phyloP scores from a whole-genome alignment of 2,329 filamentous ascomycete genomes.

The Talaromyces funiculosus region DNA sequence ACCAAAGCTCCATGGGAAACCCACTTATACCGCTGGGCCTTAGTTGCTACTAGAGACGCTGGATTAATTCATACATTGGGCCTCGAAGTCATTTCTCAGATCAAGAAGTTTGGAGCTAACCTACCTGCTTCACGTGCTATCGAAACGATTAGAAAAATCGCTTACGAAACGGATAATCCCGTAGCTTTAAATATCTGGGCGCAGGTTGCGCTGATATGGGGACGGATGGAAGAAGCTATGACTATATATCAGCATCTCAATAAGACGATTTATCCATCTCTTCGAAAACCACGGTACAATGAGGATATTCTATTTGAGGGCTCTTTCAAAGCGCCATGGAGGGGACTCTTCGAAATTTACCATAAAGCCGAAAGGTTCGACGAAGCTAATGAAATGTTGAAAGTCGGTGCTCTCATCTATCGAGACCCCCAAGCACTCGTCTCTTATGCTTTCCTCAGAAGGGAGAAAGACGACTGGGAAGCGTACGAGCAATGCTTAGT shows the following conservation, averaged over 20 bases:
- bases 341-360: conserved; percentile 23
- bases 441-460: conserved; percentile 21
- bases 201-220: conserved; percentile 21
- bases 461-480: conserved; percentile 22
- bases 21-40: not conserved
- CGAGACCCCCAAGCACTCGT: conserved; percentile 26
- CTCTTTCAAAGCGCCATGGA: conserved; percentile 23
- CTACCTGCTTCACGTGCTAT: conserved; percentile 12
- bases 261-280: conserved; percentile 18
- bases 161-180: conserved; percentile 22
- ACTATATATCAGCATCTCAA: conserved; percentile 24
- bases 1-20: not conserved
- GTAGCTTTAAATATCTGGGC: conserved; percentile 27
- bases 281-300: not conserved
- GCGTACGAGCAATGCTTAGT: conserved; percentile 32
- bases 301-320: conserved; percentile 15
- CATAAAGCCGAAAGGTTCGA: conserved; percentile 14
- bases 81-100: not conserved
- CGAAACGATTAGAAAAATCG: conserved; percentile 20
- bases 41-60: conserved; percentile 4
- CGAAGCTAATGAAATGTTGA: conserved; percentile 20
- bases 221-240: conserved; percentile 20
- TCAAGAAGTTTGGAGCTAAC: not conserved
- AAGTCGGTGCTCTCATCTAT: conserved; percentile 26
- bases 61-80: conserved; percentile 4